phyloP scores from a whole-genome alignment of 2,329 filamentous ascomycete species.

The Xylariaceae sp. region DNA sequence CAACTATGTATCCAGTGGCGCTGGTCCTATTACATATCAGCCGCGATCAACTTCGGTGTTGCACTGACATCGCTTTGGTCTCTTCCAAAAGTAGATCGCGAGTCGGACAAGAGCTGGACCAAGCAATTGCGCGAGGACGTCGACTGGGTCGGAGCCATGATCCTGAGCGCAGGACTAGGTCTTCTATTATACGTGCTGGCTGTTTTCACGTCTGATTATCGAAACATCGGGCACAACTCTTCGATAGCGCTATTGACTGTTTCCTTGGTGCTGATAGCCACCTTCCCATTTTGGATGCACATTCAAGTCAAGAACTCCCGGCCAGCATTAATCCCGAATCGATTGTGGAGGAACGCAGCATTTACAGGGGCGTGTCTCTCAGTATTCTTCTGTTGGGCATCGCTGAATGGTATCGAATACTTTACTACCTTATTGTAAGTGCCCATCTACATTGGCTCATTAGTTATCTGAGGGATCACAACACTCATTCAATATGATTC shows the following conservation, averaged over 20 bases:
- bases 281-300: conserved; percentile 47
- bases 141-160: conserved; percentile 3
- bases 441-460: too few relatives aligned
- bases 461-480: too few relatives aligned
- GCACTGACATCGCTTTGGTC: conserved; percentile 1
- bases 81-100: neutral
- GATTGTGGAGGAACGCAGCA: neutral
- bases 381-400: neutral
- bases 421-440: too few relatives aligned
- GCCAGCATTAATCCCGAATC: neutral
- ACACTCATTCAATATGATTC: too few relatives aligned
- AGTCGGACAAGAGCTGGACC: neutral
- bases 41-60: neutral
- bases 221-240: neutral
- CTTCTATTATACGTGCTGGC: conserved; percentile 3
- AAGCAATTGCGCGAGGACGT: conserved; percentile 1
- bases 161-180: conserved; percentile 3
- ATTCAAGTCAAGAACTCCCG: neutral
- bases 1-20: too few relatives aligned
- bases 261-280: conserved; percentile 38
- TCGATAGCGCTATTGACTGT: conserved; percentile 38
- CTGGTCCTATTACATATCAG: conserved; percentile 2
- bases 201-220: neutral
- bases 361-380: conserved; percentile 2
- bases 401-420: neutral